Evolutionary conservation across 1,284 basidiomycete genomes (phyloP), one percentile per base, ranked within the genome.

Genomic region (Puccinia horiana): DNA sequence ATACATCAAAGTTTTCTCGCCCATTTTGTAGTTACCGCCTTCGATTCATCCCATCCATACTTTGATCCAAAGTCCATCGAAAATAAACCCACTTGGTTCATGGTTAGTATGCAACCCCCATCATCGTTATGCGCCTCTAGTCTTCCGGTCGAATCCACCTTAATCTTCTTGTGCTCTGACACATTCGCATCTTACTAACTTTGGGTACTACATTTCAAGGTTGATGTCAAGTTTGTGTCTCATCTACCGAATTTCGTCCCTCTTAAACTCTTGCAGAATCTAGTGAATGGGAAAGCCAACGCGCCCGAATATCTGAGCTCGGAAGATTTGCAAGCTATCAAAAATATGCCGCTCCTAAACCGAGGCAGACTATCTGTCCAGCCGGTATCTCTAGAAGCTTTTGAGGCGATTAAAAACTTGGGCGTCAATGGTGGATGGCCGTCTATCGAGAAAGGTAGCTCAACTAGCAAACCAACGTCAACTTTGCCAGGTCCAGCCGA

Each of bases 331-430:
- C 32, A 63, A 52, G 88, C 88, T 29, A 87, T 91, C 42, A 84
- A 86, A 90, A 90, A 85, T 6, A 97, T 96, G 94, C 90, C 92
- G 65, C 88, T 98, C 35, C 90, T 98, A 23, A 92, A 90, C 29
- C 90, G 93, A 11, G 94, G 95, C 0, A 89, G 96, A 74, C 89
- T 98, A 74, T 96, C 94, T 87, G 92, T 94, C 61, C 94, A 98
- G 87, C 90, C 91, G 2, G 94, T 96, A 0, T 88, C 90, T 40
- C 87, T 90, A 82, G 88, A 87, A 14, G 92, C 94, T 0, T 98
- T 92, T 90, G 88, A 90, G 29, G 90, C 91, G 0, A 90, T 97
- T 23, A 86, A 89, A 14, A 84, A 88, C 69, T 87, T 98, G 74
- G 93, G 94, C 0, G 89, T 91, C 74, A 90, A 89, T 42, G 96